phyloP scores from a whole-genome alignment of 148 eudicot genomes.

The Bassia scoparia region DNA sequence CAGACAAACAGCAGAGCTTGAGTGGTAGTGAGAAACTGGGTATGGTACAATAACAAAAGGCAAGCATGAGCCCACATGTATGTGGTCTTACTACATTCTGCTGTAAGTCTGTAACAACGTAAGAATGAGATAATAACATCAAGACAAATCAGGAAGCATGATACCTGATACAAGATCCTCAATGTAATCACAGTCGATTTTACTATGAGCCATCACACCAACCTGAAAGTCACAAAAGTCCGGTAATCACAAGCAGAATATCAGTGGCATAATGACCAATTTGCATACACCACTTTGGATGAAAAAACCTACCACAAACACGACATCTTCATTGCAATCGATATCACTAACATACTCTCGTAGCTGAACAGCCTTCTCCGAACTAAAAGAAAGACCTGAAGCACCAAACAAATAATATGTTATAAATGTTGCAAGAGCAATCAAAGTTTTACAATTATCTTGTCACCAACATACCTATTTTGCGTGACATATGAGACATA shows the following conservation, averaged over 20 bases:
- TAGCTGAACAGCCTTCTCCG: constrained; percentile 16
- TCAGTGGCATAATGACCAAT: neutral
- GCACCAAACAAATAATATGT: neutral
- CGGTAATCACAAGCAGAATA: neutral
- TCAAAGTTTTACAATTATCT: neutral
- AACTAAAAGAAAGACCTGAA: constrained; percentile 24
- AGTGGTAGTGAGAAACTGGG: constrained; percentile 15
- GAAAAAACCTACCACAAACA: constrained; percentile 17
- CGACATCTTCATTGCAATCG: constrained; percentile 13
- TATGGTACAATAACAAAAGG: too few relatives aligned
- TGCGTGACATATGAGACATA: constrained; percentile 3
- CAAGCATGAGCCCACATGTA: too few relatives aligned
- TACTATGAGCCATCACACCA: constrained; percentile 24
- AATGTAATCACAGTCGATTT: constrained; percentile 19
- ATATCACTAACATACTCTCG: constrained; percentile 13
- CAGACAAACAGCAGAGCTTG: constrained; percentile 5
- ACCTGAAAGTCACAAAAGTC: constrained; percentile 1
- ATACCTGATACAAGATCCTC: constrained; percentile 24
- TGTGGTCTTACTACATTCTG: neutral
- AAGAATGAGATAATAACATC: neutral
- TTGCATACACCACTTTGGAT: neutral
- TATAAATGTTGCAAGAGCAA: neutral
- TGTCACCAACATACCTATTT: constrained; percentile 2
- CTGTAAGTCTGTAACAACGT: neutral
- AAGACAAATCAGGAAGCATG: neutral